Evolutionary conservation across 805 yeast species (phyloP).

Genomic region (Ogataea pini): DNA sequence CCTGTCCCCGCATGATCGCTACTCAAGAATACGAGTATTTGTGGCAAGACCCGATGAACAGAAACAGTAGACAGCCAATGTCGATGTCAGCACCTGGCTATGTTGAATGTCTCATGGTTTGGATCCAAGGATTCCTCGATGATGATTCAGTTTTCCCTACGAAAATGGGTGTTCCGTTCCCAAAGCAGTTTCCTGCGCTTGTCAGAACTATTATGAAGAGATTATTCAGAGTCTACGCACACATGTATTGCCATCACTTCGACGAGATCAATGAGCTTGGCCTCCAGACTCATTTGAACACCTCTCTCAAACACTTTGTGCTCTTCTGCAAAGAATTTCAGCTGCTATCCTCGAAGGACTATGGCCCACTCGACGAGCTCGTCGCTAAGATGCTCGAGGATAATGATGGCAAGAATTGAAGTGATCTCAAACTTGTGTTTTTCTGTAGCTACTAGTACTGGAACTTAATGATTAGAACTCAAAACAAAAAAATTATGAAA

Average conservation of each 20-base stretch:
- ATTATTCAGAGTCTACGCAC: constrained; percentile 92
- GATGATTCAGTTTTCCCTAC: constrained; percentile 89
- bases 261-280: constrained; percentile 93
- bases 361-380: constrained; percentile 87
- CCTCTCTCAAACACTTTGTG: constrained; percentile 92
- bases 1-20: constrained; percentile 97
- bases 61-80: constrained; percentile 66
- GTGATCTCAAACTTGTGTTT: background rate
- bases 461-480: background rate
- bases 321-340: constrained; percentile 83
- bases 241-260: constrained; percentile 96
- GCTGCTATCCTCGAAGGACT: constrained; percentile 75
- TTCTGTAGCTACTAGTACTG: constrained; percentile 3
- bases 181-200: constrained; percentile 74
- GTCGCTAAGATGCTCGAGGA: constrained; percentile 65
- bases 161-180: constrained; percentile 88
- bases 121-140: constrained; percentile 93
- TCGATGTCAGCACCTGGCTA: constrained; percentile 94
- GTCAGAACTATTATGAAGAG: constrained; percentile 88
- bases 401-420: constrained; percentile 12
- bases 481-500: background rate
- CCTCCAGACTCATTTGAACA: constrained; percentile 87
- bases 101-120: constrained; percentile 87
- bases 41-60: constrained; percentile 80
- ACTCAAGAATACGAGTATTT: constrained; percentile 95